These are phyloP conservation scores for Biancaea sappan DNA, from an alignment of 306 rosid genomes.

Conservation along the genomic window DNA sequence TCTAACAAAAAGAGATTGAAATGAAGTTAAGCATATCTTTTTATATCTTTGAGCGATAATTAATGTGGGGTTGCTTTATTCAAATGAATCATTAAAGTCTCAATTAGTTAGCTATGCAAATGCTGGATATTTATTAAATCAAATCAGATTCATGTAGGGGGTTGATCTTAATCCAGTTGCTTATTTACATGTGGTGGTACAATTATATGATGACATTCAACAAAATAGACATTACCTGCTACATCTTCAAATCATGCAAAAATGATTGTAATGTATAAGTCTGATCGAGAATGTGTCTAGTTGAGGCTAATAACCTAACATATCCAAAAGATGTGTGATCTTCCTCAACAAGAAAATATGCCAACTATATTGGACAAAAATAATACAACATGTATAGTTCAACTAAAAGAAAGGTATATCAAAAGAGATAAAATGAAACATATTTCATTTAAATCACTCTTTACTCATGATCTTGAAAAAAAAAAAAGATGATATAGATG, in stretches of 20 bases:
- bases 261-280: background rate
- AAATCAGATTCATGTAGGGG: conserved; percentile 4
- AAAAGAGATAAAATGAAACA: no score
- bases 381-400: background rate
- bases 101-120: background rate
- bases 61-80: background rate
- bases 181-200: background rate
- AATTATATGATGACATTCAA: background rate
- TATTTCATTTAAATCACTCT: no score
- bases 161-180: background rate
- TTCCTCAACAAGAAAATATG: background rate
- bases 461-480: no score
- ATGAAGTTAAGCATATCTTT: background rate
- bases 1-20: background rate
- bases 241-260: conserved; percentile 12
- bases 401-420: no score
- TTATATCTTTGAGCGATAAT: background rate
- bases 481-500: no score
- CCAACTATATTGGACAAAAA: background rate
- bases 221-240: background rate
- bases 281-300: background rate
- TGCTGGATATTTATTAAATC: no score
- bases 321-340: background rate
- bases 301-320: background rate
- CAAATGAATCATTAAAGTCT: background rate